These are phyloP conservation scores for Blastobotrys americana DNA, from an alignment of 805 yeast genomes.

Conservation along the genomic window DNA sequence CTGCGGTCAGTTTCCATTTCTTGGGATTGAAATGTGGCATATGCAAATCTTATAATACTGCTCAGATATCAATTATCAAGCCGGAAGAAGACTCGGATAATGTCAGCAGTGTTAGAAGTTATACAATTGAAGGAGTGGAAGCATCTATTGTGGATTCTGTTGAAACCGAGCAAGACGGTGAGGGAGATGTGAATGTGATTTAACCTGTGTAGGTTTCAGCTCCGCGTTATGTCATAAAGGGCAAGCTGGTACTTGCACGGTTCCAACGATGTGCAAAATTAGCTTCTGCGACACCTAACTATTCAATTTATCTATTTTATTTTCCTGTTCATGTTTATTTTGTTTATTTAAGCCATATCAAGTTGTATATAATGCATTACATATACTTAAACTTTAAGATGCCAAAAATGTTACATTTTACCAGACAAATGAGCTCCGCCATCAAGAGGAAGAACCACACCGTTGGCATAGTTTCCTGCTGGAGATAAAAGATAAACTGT, in stretches of 20 bases:
- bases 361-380: too few species aligned
- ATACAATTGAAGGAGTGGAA: neutral
- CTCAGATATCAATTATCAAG: slow-evolving; percentile 60
- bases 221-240: too few species aligned
- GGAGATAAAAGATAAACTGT: slow-evolving; percentile 50
- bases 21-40: slow-evolving; percentile 82
- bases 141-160: neutral
- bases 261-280: too few species aligned
- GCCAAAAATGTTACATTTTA: too few species aligned
- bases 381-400: too few species aligned
- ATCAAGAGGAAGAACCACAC: slow-evolving; percentile 60
- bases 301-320: too few species aligned
- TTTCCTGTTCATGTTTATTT: too few species aligned
- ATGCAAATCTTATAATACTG: slow-evolving; percentile 83
- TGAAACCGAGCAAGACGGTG: slow-evolving; percentile 7
- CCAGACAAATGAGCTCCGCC: slow-evolving; percentile 43
- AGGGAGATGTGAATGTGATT: too few species aligned
- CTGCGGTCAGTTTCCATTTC: slow-evolving; percentile 69
- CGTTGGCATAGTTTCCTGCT: slow-evolving; percentile 57
- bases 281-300: too few species aligned
- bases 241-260: too few species aligned
- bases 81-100: slow-evolving; percentile 42
- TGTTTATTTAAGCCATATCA: too few species aligned
- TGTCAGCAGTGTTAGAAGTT: slow-evolving; percentile 25
- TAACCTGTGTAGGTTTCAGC: too few species aligned